Evolutionary conservation across 2,329 filamentous ascomycete genomes (phyloP), one percentile per base, ranked within the genome.

Genomic region (Cytospora piceae): DNA sequence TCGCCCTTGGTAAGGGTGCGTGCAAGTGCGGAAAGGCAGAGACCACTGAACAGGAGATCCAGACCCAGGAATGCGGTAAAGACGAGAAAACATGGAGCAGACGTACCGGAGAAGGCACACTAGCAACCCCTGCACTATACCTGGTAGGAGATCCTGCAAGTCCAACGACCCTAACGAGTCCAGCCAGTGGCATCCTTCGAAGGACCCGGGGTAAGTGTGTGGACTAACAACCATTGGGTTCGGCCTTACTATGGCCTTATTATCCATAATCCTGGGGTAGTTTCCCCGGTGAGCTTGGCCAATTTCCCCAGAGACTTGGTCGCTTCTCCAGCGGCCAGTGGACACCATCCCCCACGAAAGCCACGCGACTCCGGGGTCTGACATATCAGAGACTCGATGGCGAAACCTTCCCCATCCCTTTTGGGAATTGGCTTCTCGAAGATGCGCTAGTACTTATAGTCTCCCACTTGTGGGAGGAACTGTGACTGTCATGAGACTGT

Each of bases 211-310:
- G 60, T 62, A 49, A 24, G 3, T 2, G 52, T 34, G 39, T 62
- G 34, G 60, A 53, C 52, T 29, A 5, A 29, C 27, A 42, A 29
- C 49, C 27, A 62, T 56, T 52, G 60, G 60, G 60, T 62, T 62
- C 60, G 60, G 60, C 60, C 37, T 62, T 62, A 62, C 53, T 54
- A 56, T 62, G 60, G 60, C 60, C 60, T 62, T 62, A 62, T 62
- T 62, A 53, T 54, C 60, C 52, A 31, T 39, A 42, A 51, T 49
- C 46, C 46, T 49, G n/a, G 46, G n/a, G 20, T 24, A n/a, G n/a
- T 20, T 49, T 3, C 17, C 46, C n/a, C n/a, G n/a, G 11, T n/a
- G 46, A 7, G 2, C 11, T 24, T 22, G 46, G 20, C n/a, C 46
- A 37, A 37, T 37, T 37, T 37, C 14, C 34, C 34, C 34, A 37